Percentiles rank a stretch among this genome's conserved stretches.
phyloP scores from a whole-genome alignment of 441 rosid genomes.

The Populus hybrid region DNA sequence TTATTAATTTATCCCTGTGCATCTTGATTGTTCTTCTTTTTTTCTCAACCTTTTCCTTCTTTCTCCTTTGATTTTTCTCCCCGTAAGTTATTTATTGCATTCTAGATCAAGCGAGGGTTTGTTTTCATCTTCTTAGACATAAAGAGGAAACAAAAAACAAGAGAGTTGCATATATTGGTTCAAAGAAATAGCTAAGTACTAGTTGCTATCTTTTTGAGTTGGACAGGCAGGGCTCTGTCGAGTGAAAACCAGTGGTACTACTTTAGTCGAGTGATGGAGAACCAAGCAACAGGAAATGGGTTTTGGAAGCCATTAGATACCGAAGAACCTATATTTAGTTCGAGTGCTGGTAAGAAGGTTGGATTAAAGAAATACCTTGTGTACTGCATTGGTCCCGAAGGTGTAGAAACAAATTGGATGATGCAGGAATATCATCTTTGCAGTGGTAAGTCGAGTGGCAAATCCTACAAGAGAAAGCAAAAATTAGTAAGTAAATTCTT shows the following conservation, averaged over 20 bases:
- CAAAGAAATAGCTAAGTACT: not conserved
- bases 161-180: not conserved
- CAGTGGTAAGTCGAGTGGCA: not conserved
- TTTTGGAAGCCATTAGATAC: constrained; percentile 36
- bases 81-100: too few relatives aligned
- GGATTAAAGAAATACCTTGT: constrained; percentile 35
- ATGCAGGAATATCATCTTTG: constrained; percentile 40
- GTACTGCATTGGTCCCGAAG: constrained; percentile 24
- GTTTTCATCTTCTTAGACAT: not conserved
- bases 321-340: constrained; percentile 28
- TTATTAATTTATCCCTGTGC: not conserved
- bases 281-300: constrained; percentile 28
- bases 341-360: constrained; percentile 18
- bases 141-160: not conserved
- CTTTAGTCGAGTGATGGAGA: constrained; percentile 29
- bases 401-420: constrained; percentile 39
- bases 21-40: not conserved
- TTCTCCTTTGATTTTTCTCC: not conserved
- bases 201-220: not conserved
- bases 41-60: not conserved
- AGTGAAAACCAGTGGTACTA: constrained; percentile 40
- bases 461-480: constrained; percentile 15
- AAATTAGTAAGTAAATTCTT: constrained; percentile 14
- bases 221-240: constrained; percentile 38
- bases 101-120: not conserved